phyloP scores from a whole-genome alignment of 148 eudicot genomes.

The Vaccinium myrtillus region DNA sequence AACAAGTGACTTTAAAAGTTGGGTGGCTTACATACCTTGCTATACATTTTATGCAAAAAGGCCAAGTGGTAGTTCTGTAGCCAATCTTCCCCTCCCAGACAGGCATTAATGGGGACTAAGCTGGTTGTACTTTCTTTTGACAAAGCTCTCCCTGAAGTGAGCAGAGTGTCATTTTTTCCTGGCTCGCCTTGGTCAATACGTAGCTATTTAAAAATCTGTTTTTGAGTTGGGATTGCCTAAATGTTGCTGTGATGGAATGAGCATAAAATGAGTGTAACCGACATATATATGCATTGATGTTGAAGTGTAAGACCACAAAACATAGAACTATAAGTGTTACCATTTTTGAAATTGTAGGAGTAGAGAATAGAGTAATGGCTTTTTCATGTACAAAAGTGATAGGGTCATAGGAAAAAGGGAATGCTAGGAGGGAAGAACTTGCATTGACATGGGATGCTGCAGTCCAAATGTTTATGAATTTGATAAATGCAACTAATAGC shows the following conservation, averaged over 20 bases:
- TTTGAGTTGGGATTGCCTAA: neutral
- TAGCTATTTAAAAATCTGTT: neutral
- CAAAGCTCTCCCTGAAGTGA: neutral
- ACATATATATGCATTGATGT: neutral
- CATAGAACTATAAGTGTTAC: neutral
- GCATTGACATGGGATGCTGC: neutral
- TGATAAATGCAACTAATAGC: neutral
- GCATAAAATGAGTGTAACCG: neutral
- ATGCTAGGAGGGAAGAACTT: neutral
- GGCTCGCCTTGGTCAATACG: neutral
- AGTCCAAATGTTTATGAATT: neutral
- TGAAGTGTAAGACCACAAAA: neutral
- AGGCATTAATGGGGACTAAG: neutral
- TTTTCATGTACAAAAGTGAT: conserved; percentile 1
- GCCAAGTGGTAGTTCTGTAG: neutral
- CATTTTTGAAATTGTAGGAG: neutral
- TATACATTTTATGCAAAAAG: neutral
- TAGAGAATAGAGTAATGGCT: neutral
- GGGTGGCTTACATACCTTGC: neutral
- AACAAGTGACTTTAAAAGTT: neutral
- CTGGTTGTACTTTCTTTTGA: neutral
- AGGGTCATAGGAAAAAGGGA: neutral
- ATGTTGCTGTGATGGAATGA: neutral
- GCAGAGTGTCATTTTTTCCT: neutral
- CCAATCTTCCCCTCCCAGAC: neutral